Percentiles rank a stretch among this genome's conserved stretches.
phyloP scores from a whole-genome alignment of 2,329 filamentous ascomycete genomes.

The Sphaerulina vaccinii region DNA sequence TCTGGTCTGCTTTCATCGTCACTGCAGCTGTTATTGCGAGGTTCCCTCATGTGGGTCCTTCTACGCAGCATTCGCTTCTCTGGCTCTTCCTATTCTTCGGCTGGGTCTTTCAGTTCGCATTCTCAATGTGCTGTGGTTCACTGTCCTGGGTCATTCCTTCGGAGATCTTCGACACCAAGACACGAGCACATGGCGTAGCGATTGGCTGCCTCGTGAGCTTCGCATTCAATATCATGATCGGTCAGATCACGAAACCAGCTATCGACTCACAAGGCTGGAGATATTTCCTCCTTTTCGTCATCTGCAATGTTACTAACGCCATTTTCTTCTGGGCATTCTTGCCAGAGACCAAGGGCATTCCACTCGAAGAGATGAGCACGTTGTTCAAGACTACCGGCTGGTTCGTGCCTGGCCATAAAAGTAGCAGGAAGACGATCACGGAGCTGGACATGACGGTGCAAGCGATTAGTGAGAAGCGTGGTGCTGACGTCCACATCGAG shows the following conservation, averaged over 20 bases:
- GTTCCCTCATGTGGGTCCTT: slow-evolving; percentile 16
- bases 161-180: slow-evolving; percentile 32
- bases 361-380: slow-evolving; percentile 27
- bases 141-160: slow-evolving; percentile 33
- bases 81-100: slow-evolving; percentile 32
- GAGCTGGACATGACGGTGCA: too few species aligned
- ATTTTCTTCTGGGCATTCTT: slow-evolving; percentile 60
- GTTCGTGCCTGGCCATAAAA: slow-evolving; percentile 2
- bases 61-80: slow-evolving; percentile 22
- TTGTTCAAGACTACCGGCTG: slow-evolving; percentile 1
- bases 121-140: slow-evolving; percentile 27
- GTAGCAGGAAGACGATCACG: too few species aligned
- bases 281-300: slow-evolving; percentile 32
- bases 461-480: too few species aligned
- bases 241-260: slow-evolving; percentile 32
- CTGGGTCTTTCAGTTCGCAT: slow-evolving; percentile 32
- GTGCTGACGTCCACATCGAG: too few species aligned
- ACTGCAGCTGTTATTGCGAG: slow-evolving; percentile 27
- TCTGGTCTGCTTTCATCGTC: slow-evolving; percentile 28
- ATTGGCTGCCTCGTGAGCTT: slow-evolving; percentile 29
- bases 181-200: slow-evolving; percentile 30
- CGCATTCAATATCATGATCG: slow-evolving; percentile 37
- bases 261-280: slow-evolving; percentile 29
- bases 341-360: slow-evolving; percentile 66
- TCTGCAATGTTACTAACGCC: slow-evolving; percentile 32